phyloP scores from a whole-genome alignment of 805 yeast genomes.

The Ogataea methanolica region DNA sequence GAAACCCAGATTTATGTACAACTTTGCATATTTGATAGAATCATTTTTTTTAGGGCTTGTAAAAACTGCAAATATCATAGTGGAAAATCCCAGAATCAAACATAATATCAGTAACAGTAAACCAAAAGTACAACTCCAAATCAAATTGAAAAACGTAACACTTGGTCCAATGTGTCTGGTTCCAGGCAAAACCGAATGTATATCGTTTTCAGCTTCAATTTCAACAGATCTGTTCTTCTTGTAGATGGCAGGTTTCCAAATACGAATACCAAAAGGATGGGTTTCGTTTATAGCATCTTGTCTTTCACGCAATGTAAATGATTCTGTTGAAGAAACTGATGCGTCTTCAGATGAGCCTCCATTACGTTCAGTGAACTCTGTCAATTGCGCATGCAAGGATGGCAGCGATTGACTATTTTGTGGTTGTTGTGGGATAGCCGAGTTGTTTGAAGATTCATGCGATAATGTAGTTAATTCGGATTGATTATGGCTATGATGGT shows the following conservation, averaged over 20 bases:
- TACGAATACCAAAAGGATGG: conserved; percentile 97
- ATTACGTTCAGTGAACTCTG: conserved; percentile 11
- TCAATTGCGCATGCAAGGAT: conserved; percentile 6
- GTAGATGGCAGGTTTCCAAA: conserved; percentile 97
- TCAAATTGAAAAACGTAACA: conserved; percentile 60
- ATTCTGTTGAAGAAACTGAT: conserved; percentile 56
- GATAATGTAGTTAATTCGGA: neutral
- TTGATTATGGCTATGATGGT: neutral
- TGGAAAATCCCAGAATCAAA: conserved; percentile 41
- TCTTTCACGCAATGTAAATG: conserved; percentile 83
- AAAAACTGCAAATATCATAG: conserved; percentile 40
- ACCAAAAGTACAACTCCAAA: conserved; percentile 79
- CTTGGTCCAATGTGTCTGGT: conserved; percentile 51
- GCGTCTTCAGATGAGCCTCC: conserved; percentile 30
- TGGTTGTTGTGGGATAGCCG: neutral
- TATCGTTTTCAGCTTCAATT: conserved; percentile 85
- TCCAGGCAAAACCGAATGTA: conserved; percentile 60
- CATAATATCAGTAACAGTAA: conserved; percentile 52
- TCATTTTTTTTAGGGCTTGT: conserved; percentile 39
- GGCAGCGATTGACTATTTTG: neutral
- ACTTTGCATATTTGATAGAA: conserved; percentile 58
- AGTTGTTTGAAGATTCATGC: neutral
- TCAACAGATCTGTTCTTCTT: conserved; percentile 91
- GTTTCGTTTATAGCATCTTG: conserved; percentile 95
- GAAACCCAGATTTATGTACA: conserved; percentile 58